Base-by-base conservation (phyloP, 257 asterid genomes). In the Ballota nigra region DNA sequence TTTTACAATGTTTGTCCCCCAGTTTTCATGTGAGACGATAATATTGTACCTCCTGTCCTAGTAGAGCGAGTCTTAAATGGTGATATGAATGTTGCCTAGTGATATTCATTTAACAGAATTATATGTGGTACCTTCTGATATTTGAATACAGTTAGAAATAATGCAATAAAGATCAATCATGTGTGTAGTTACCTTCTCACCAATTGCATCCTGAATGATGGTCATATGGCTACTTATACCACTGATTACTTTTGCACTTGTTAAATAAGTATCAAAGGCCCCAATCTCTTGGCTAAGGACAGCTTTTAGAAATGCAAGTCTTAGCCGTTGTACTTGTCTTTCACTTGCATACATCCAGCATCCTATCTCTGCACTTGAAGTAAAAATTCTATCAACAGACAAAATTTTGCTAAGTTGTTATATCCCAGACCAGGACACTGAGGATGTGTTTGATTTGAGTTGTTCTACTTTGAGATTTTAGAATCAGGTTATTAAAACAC, bases 341-440 rank as follows among this genome's bases (percentile, higher is more conserved):
- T 91, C 89, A 68, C 97, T 88, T 73, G 95, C 75, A 68, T 88
- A 86, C 94, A 91, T 91, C 96, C 96, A 91, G 82, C 97, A 88
- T 73, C 96, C 97, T 55, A 87, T 76, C 84, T 91, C 97, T 91
- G 92, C 85, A 81, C 51, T 59, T 18, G 31, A 70, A 69, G 62
- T 63, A 20, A 29, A 18, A 43, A 36, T 55, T 57, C 40, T 66
- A 38, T 43, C 20, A 28, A 65, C 49, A 56, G 12, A 63, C 31
- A 49, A 59, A 65, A 31, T 0, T 15, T 57, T 61, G 40, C 60
- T 26, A 12, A 16, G 19, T 15, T 53, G n/a, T 61, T 41, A n/a
- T 61, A 23, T 40, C 3, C 22, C 5, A 13, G 4, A 43, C 6
- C 52, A 47, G n/a, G 8, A 11, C 13, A 47, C 22, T 34, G 40